These are phyloP conservation scores for Cordyceps cateniannulata DNA, from an alignment of 2,329 filamentous ascomycete genomes.

Conservation along the genomic window DNA sequence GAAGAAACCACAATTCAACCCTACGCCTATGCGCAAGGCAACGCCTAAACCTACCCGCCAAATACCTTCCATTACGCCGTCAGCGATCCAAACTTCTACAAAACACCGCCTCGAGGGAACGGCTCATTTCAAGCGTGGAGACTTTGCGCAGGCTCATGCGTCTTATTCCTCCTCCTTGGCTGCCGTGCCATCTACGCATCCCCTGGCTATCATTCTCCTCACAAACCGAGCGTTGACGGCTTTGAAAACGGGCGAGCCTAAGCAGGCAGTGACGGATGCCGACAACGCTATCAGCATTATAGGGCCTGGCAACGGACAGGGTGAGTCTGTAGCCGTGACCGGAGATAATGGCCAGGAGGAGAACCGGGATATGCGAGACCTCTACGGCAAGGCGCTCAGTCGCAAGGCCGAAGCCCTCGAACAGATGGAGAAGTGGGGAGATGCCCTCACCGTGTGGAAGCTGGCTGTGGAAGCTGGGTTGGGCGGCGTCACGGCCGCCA, in stretches of 20 bases:
- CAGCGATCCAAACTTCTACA: conserved; percentile 68
- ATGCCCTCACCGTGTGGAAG: conserved; percentile 76
- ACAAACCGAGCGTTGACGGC: conserved; percentile 88
- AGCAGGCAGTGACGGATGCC: conserved; percentile 77
- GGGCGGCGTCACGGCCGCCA: conserved; percentile 76
- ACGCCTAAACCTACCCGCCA: conserved; percentile 47
- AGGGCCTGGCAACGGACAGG: conserved; percentile 69
- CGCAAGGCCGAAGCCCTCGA: conserved; percentile 94
- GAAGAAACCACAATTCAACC: conserved; percentile 21
- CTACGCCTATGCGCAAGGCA: conserved; percentile 32
- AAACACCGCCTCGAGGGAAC: conserved; percentile 73
- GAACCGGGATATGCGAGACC: conserved; percentile 80
- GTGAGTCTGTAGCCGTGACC: conserved; percentile 68
- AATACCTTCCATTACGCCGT: conserved; percentile 61
- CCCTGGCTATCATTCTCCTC: conserved; percentile 78
- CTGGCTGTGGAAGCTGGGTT: conserved; percentile 76
- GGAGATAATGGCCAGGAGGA: conserved; percentile 50
- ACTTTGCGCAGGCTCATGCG: conserved; percentile 79
- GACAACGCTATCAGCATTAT: conserved; percentile 76
- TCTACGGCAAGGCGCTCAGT: conserved; percentile 88
- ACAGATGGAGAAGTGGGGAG: conserved; percentile 88
- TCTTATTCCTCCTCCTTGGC: conserved; percentile 74
- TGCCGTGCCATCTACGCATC: conserved; percentile 70
- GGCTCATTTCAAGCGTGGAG: conserved; percentile 87
- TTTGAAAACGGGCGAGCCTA: conserved; percentile 87